These are phyloP conservation scores for Tolypocladium cylindrosporum DNA, from an alignment of 2,329 filamentous ascomycete genomes.

Conservation along the genomic window DNA sequence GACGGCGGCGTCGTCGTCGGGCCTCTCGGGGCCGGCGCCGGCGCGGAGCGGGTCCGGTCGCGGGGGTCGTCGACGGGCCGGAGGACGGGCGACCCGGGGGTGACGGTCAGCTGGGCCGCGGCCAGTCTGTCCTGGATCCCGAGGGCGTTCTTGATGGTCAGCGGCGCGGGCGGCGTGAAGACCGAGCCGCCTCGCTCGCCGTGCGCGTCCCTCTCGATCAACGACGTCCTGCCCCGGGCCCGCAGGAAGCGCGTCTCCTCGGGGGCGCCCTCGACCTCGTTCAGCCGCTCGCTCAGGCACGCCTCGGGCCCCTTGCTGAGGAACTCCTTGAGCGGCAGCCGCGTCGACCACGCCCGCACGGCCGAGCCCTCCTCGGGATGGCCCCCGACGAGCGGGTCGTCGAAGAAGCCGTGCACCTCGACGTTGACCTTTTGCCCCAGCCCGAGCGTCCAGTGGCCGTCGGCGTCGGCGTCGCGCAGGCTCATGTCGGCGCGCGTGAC, in stretches of 20 bases:
- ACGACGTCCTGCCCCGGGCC: constrained; percentile 15
- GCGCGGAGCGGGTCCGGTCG: not conserved
- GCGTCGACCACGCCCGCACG: constrained; percentile 40
- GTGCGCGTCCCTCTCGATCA: constrained; percentile 9
- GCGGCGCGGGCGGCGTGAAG: constrained; percentile 3
- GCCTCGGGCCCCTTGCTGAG: constrained; percentile 42
- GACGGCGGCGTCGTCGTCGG: constrained; percentile 12
- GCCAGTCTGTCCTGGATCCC: constrained; percentile 20
- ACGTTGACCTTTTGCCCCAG: constrained; percentile 45
- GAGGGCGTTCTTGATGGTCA: constrained; percentile 18
- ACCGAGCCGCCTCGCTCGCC: not conserved
- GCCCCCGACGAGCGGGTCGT: constrained; percentile 25
- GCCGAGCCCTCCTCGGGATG: constrained; percentile 10
- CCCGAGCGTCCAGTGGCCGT: constrained; percentile 32
- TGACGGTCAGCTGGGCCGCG: constrained; percentile 4
- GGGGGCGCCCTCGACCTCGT: constrained; percentile 22
- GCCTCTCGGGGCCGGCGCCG: not conserved
- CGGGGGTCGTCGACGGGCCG: constrained; percentile 14
- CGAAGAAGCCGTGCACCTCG: constrained; percentile 49
- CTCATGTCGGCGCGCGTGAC: constrained; percentile 23
- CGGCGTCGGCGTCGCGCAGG: constrained; percentile 9
- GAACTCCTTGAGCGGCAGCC: constrained; percentile 42
- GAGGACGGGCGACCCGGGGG: constrained; percentile 21
- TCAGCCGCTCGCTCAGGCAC: constrained; percentile 44
- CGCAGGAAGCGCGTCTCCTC: constrained; percentile 19